Base-by-base conservation (phyloP, 2,329 filamentous ascomycete species). In the Aspergillus niger region DNA sequence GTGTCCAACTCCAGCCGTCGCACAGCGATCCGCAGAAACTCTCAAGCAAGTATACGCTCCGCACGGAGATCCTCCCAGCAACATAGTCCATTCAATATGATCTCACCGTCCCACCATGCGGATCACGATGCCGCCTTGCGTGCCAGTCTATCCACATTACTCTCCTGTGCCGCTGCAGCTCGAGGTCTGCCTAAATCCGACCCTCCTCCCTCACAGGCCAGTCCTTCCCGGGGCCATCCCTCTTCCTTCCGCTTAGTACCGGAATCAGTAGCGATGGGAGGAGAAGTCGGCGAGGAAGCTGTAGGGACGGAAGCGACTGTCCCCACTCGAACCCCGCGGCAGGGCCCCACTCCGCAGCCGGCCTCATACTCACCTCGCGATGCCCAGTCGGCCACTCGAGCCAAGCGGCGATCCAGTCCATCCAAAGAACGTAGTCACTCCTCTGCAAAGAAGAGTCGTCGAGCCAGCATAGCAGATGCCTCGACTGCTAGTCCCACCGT, bases 71-170 rank as follows among this genome's bases (percentile, higher is more conserved):
- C 62, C 13, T 67, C 68, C 38, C 71, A 73, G 48, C 80, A 83
- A 53, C 85, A 86, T 70, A 79, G 80, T 41, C 84, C 85, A 8
- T 86, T 84, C 72, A 90, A 88, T 74, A 86, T 90, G 73, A 85
- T 91, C 72, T 89, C 89, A 0, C 89, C 91, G 1, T 86, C 86
- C 3, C 87, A 91, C 69, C 91, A 92, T 67, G 89, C 91, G 51
- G 92, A 98, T 69, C 93, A 98, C 69, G 95, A 99, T 69, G 95
- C 92, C 30, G 95, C 92, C 2, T 83, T 99, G 10, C 89, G 95
- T 36, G 92, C 95, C 20, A 97, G 92, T 52, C 83, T 99, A n/a
- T 97, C 92, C 0, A 98, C 95, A 0, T 84, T 99, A 11, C 85
- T 99, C 11, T 97, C 94, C n/a, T 96, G 92, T 70, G 94, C 92